Evolutionary conservation across 1,284 basidiomycete genomes (phyloP).

Genomic region (Gomphus bonarii): DNA sequence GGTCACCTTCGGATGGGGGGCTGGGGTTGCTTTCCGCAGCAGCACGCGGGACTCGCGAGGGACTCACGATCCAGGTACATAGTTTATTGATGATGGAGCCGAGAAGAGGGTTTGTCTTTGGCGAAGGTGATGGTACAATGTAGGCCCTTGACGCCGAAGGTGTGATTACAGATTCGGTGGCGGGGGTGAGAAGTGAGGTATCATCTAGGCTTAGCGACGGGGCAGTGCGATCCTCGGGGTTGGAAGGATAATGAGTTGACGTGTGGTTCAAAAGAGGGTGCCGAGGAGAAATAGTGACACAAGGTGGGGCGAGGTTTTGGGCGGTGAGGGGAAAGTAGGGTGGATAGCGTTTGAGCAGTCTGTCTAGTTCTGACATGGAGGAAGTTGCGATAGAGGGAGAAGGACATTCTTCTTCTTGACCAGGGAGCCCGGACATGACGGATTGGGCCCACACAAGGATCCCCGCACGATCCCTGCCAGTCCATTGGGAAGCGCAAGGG

Average conservation of each 20-base stretch:
- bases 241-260: background rate
- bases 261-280: conserved; percentile 3
- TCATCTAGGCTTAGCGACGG: conserved; percentile 5
- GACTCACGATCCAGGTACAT: conserved; percentile 5
- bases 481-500: background rate
- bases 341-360: background rate
- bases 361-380: background rate
- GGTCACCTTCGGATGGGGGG: background rate
- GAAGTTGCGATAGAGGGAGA: background rate
- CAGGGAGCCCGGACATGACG: conserved; percentile 3
- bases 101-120: background rate
- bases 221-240: background rate
- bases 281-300: conserved; percentile 2
- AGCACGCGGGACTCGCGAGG: background rate
- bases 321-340: conserved; percentile 6
- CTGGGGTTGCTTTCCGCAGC: background rate
- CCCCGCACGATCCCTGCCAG: conserved; percentile 3
- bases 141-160: background rate
- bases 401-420: background rate
- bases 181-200: conserved; percentile 8
- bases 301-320: conserved; percentile 6
- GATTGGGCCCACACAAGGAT: conserved; percentile 5
- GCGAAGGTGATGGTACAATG: background rate
- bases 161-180: conserved; percentile 7
- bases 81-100: background rate